These are phyloP conservation scores for Aspergillus ostianus DNA, from an alignment of 495 filamentous ascomycete species.

Conservation along the genomic window DNA sequence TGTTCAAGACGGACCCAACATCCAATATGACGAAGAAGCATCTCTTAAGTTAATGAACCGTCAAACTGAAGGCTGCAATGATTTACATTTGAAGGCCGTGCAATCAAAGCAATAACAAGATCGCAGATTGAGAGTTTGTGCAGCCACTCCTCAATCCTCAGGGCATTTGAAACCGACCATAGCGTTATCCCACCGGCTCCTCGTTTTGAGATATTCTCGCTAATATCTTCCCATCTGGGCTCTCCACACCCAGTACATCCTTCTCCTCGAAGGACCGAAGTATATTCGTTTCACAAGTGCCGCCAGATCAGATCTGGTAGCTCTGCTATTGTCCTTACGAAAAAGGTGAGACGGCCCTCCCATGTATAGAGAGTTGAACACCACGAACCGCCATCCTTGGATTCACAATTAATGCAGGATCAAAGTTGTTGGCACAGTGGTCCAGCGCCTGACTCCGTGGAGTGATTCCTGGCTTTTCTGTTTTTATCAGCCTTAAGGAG, in stretches of 20 bases:
- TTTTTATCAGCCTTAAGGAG: no score
- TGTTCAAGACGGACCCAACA: not conserved
- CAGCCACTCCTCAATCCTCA: not conserved
- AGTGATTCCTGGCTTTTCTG: no score
- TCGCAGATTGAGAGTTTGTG: slow-evolving; percentile 1
- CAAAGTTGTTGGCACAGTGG: not conserved
- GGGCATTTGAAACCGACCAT: not conserved
- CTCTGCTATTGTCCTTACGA: slow-evolving; percentile 3
- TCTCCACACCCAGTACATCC: no score
- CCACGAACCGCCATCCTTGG: slow-evolving; percentile 1
- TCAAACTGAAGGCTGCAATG: slow-evolving; percentile 6
- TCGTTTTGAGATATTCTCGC: not conserved
- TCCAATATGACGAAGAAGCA: not conserved
- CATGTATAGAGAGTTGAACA: slow-evolving; percentile 1
- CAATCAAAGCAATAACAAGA: slow-evolving; percentile 5
- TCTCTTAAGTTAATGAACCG: not conserved
- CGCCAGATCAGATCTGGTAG: not conserved
- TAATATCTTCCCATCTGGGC: not conserved
- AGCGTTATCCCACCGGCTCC: not conserved
- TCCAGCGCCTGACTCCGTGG: not conserved
- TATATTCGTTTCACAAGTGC: slow-evolving; percentile 1
- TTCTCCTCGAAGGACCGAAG: not conserved
- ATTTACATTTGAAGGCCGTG: slow-evolving; percentile 1
- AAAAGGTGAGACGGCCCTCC: slow-evolving; percentile 6
- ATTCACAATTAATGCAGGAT: not conserved